Evolutionary conservation across 1,284 basidiomycete species (phyloP).

Genomic region (Xanthoconium separans): DNA sequence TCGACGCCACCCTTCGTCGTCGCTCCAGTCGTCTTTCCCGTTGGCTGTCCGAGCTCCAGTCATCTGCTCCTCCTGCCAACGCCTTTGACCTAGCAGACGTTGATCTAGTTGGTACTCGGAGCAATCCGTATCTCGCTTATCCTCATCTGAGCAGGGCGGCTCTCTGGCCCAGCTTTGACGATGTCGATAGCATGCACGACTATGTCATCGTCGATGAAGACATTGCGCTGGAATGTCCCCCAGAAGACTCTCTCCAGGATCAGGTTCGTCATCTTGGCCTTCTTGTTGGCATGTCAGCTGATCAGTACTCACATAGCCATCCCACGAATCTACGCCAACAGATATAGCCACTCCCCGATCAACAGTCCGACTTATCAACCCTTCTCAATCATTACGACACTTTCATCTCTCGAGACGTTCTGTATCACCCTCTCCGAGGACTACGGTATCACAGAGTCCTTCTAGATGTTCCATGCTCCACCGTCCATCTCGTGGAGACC

Average conservation of each 20-base stretch:
- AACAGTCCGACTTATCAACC: conserved; percentile 42
- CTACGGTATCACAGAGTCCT: conserved; percentile 35
- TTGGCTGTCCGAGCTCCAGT: conserved; percentile 67
- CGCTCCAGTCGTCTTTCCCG: conserved; percentile 63
- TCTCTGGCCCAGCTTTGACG: conserved; percentile 23
- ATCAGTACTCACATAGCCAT: conserved; percentile 22
- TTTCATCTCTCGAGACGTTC: conserved; percentile 54
- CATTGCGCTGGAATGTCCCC: conserved; percentile 25
- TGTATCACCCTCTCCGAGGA: conserved; percentile 36
- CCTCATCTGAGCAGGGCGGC: conserved; percentile 43
- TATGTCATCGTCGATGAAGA: conserved; percentile 51
- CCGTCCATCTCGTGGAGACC: conserved; percentile 38
- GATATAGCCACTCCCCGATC: conserved; percentile 37
- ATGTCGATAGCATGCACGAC: conserved; percentile 47
- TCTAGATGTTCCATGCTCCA: conserved; percentile 47
- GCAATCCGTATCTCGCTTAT: conserved; percentile 54
- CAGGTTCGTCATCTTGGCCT: conserved; percentile 20
- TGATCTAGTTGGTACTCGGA: conserved; percentile 33
- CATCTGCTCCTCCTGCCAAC: conserved; percentile 17
- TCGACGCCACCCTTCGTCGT: conserved; percentile 33
- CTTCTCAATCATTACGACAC: conserved; percentile 53
- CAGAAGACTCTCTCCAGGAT: conserved; percentile 10
- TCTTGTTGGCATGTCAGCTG: conserved; percentile 14
- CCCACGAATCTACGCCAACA: conserved; percentile 39
- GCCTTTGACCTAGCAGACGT: conserved; percentile 23